phyloP scores from a whole-genome alignment of 495 filamentous ascomycete genomes.

The Saxophila tyrrhenica region DNA sequence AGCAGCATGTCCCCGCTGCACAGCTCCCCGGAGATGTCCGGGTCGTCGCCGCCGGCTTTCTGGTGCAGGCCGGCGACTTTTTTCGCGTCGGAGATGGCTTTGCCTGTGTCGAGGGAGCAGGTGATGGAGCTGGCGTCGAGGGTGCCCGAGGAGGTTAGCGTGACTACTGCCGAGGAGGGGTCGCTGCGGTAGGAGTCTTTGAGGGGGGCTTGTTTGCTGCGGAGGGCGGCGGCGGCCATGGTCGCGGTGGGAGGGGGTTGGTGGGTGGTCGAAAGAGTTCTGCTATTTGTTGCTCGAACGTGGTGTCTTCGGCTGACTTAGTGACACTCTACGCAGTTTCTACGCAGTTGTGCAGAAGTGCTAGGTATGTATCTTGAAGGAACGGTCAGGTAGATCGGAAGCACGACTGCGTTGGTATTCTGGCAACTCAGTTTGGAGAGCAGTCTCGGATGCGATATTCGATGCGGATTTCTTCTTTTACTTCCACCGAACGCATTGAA shows the following conservation, averaged over 20 bases:
- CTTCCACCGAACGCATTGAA: no score
- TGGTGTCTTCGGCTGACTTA: no score
- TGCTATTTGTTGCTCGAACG: no score
- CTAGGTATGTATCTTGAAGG: no score
- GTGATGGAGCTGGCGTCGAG: constrained; percentile 27
- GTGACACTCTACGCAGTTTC: no score
- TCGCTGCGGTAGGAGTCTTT: constrained; percentile 26
- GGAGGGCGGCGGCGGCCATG: constrained; percentile 25
- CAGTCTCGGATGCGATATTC: no score
- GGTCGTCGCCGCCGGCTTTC: constrained; percentile 29
- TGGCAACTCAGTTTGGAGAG: no score
- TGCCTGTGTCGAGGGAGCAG: constrained; percentile 25
- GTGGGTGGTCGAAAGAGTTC: not conserved
- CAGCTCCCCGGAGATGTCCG: constrained; percentile 29
- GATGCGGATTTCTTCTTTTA: no score
- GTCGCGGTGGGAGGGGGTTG: not conserved
- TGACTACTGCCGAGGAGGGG: constrained; percentile 28
- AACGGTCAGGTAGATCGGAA: no score
- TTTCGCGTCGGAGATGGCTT: constrained; percentile 25
- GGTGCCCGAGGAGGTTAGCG: constrained; percentile 25
- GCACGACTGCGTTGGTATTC: no score
- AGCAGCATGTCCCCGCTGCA: constrained; percentile 33
- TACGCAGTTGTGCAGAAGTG: no score
- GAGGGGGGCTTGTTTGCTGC: constrained; percentile 28
- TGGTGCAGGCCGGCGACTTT: constrained; percentile 28